Conservation (phyloP, 345 rosid species). For the Hevea brasiliensis region DNA sequence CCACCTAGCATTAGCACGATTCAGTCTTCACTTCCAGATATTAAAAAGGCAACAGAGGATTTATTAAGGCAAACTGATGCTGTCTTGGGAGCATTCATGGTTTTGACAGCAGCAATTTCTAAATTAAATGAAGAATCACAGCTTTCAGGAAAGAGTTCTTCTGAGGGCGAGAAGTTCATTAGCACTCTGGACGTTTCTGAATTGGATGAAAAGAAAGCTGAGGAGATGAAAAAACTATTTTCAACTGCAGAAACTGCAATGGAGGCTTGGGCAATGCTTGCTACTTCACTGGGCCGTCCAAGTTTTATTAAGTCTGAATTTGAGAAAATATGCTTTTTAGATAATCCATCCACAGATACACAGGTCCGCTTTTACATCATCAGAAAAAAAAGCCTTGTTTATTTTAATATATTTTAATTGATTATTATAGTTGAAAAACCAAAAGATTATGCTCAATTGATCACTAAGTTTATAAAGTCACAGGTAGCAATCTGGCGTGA, state of each 20-base stretch:
- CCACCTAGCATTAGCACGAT: conserved; percentile 28
- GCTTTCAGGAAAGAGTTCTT: conserved; percentile 32
- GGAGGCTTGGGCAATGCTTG: conserved; percentile 99
- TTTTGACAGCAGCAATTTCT: conserved; percentile 71
- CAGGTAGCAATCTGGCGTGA: conserved; percentile 99
- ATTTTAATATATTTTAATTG: conserved; percentile 2
- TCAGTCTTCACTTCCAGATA: conserved; percentile 73
- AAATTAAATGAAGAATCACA: conserved; percentile 55
- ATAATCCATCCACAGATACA: conserved; percentile 79
- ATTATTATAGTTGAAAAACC: conserved; percentile 3
- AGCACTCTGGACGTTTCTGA: conserved; percentile 35
- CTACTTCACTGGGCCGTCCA: conserved; percentile 90
- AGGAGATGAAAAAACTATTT: conserved; percentile 87
- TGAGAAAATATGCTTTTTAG: conserved; percentile 87
- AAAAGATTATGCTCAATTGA: conserved; percentile 13
- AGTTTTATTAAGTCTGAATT: conserved; percentile 95
- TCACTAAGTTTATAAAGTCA: conserved; percentile 30
- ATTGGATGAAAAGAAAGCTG: conserved; percentile 64
- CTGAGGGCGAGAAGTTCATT: conserved; percentile 40
- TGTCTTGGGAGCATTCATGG: conserved; percentile 85
- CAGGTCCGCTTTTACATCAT: conserved; percentile 53
- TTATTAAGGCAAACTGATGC: conserved; percentile 81
- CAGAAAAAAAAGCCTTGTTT: conserved; percentile 2
- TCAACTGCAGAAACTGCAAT: conserved; percentile 90
- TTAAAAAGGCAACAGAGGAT: conserved; percentile 76